Evolutionary conservation across 768 basidiomycete genomes (phyloP).

Genomic region (Mycena metata): DNA sequence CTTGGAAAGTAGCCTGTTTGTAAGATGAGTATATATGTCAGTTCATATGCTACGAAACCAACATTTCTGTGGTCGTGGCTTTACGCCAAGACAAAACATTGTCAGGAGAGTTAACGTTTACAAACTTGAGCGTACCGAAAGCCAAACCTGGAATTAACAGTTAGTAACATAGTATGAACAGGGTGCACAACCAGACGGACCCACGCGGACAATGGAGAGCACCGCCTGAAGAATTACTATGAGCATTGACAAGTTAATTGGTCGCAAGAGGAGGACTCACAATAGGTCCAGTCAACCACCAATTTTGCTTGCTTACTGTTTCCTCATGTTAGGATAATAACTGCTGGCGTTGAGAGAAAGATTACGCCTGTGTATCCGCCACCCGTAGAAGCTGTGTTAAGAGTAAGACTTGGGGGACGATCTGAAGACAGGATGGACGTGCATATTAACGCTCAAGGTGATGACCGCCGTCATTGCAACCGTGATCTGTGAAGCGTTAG

Average conservation of each 20-base stretch:
- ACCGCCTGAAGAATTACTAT: conserved; percentile 6
- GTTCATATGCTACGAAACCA: neutral
- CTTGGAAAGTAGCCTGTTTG: neutral
- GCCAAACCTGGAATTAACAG: conserved; percentile 1
- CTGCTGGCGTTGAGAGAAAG: neutral
- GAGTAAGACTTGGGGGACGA: too few species aligned
- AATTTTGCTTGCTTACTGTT: conserved; percentile 30
- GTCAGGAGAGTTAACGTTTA: neutral
- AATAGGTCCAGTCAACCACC: conserved; percentile 33
- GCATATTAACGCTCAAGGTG: conserved; percentile 33
- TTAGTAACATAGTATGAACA: too few species aligned
- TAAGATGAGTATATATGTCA: neutral
- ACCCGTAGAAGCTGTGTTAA: conserved; percentile 18
- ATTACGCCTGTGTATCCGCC: conserved; percentile 25
- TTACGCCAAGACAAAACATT: neutral
- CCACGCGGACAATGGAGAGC: conserved; percentile 12
- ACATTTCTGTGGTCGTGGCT: conserved; percentile 27
- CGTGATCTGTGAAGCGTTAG: neutral
- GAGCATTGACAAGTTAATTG: too few species aligned
- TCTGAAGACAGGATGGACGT: neutral
- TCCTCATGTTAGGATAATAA: neutral
- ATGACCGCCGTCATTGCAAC: conserved; percentile 30
- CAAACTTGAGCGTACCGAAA: neutral
- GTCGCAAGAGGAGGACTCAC: neutral
- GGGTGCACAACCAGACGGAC: neutral